Evolutionary conservation across 257 asterid genomes (phyloP), one percentile per base, ranked within the genome.

Genomic region (Plectranthus barbatus): DNA sequence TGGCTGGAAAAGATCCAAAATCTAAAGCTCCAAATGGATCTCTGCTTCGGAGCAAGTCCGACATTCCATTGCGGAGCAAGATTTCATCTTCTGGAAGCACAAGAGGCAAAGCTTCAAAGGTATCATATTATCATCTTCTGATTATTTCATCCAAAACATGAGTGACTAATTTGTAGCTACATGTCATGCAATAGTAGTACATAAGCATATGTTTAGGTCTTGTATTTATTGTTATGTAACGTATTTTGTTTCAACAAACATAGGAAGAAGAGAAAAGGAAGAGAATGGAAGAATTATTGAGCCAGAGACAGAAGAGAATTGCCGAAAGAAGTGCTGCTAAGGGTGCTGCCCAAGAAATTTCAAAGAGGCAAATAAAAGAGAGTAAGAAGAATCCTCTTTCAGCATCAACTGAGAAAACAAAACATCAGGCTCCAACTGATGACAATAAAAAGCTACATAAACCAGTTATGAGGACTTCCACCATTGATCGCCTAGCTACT

Each of bases 241-340:
- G 12, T 20, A 14, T 19, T 52, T 2, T 20, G 23, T 26, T 15
- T 47, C 14, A 14, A 8, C 36, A 26, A 26, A 20, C 42, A 17
- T 74, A 88, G 95, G 96, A 88, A 63, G 90, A 88, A 46, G 95
- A 79, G 72, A 78, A 73, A 19, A 76, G 81, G 79, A 86, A 82
- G 88, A 88, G 54, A 76, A 66, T 79, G 79, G 96, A 88, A 72
- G 92, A 83, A 70, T 40, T 81, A 36, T 51, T 54, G 61, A 60
- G 29, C 9, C 88, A 81, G 76, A 87, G 96, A 7, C 95, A 88
- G 52, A 86, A 78, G 78, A 77, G 96, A 74, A 88, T 86, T 20
- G 95, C 96, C 0, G 92, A 83, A 76, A 82, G 96, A 83, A 85
- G 88, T 72, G 76, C 76, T 64, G 76, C 81, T 14, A 79, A 66